Conservation (phyloP, 2,329 filamentous ascomycete genomes). For the Venturia asperata region DNA sequence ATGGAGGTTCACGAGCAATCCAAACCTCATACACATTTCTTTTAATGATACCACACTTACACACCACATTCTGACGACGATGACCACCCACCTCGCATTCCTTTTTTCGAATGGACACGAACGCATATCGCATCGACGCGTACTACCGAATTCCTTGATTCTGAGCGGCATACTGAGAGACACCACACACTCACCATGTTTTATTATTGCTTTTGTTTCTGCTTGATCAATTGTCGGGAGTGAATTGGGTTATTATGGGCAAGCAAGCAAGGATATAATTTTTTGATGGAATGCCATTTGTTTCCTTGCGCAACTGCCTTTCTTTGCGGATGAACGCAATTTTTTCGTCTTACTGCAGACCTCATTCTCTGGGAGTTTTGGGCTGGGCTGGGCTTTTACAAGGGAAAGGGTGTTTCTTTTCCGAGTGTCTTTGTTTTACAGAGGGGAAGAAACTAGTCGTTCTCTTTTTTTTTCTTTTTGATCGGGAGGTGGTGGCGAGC, state of each 20-base stretch:
- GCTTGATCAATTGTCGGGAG: background rate
- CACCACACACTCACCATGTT: conserved; percentile 8
- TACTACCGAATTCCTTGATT: conserved; percentile 10
- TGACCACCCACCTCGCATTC: background rate
- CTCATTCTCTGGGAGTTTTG: conserved; percentile 7
- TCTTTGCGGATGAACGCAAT: background rate
- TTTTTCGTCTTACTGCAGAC: background rate
- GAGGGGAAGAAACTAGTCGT: conserved; percentile 5
- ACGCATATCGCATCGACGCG: conserved; percentile 5
- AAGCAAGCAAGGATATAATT: conserved; percentile 15
- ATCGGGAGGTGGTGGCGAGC: background rate
- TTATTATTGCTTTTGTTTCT: conserved; percentile 13
- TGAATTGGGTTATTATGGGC: conserved; percentile 9
- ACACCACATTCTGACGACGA: conserved; percentile 7
- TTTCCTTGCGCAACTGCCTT: background rate
- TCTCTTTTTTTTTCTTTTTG: background rate
- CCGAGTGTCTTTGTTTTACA: background rate
- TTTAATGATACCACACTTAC: conserved; percentile 45
- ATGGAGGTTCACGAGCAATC: conserved; percentile 99
- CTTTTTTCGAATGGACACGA: background rate
- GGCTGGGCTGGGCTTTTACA: conserved; percentile 5
- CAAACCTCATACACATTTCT: conserved; percentile 99
- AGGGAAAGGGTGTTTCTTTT: background rate
- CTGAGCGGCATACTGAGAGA: conserved; percentile 4
- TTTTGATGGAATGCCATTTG: conserved; percentile 1